Evolutionary conservation across 495 filamentous ascomycete species (phyloP), one percentile per base, ranked within the genome.

Genomic region (Astrocystis sublimbata): DNA sequence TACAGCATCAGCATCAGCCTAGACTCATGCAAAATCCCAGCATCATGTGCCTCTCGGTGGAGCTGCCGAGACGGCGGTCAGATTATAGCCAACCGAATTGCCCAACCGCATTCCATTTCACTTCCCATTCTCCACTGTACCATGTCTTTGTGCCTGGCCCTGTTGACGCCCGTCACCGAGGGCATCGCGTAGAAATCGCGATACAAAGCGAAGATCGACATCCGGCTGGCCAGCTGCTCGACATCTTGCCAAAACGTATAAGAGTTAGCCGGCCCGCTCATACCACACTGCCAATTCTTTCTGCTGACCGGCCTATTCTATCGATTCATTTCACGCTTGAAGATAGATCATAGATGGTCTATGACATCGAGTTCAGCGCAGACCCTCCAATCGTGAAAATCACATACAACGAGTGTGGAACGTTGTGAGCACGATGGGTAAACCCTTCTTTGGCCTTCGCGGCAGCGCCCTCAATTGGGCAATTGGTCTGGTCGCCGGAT

Each of bases 401-500:
- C 26, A 28, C n/a, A n/a, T n/a, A 49, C 31, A 31, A n/a, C 15
- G 33, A 51, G 21, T 42, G 31, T 23, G 31, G 26, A 53, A 30
- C 26, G 50, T 33, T 13, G 31, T 56, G 21, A 38, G 61, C 68
- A 67, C 50, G 54, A 76, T 77, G 73, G 70, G 67, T 57, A 76
- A 72, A 50, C 33, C 45, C 6, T 90, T 83, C 68, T 83, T 89
- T 62, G 89, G 89, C 74, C 84, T 91, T 58, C 80, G 81, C 65
- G 89, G 89, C 78, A 72, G 77, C 40, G 77, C 77, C 71, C 82
- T 92, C 36, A 88, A 90, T 63, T 76, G 87, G 62, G 87, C 86
- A 55, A 86, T 92, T 57, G 86, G 85, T 41, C 66, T 86, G 9
- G 80, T 91, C 51, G 88, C 88, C 47, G 88, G 88, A 65, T 82